Evolutionary conservation across 257 asterid species (phyloP).

Genomic region (Cruciata laevipes): DNA sequence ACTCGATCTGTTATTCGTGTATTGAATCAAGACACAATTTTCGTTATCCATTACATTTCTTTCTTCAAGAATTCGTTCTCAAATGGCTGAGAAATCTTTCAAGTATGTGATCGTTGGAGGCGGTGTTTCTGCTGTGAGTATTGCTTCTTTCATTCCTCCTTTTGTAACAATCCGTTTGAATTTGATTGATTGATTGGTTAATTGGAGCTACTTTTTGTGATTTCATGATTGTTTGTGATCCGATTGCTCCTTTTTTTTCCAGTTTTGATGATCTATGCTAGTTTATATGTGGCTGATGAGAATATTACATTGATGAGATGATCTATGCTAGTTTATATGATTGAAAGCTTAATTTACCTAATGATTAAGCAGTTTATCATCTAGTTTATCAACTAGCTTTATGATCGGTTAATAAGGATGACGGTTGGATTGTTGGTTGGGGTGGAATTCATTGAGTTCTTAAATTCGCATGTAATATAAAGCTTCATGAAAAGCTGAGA

Average conservation of each 20-base stretch:
- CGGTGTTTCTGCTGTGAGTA: constrained; percentile 86
- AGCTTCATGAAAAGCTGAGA: background rate
- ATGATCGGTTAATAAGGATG: background rate
- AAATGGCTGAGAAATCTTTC: constrained; percentile 72
- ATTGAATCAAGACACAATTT: no score
- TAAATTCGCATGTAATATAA: background rate
- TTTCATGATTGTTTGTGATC: background rate
- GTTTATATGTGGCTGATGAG: background rate
- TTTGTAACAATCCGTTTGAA: background rate
- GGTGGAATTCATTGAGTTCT: background rate
- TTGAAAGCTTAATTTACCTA: background rate
- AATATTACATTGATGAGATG: background rate
- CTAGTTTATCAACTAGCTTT: background rate
- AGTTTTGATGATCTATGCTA: background rate
- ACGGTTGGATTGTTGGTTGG: background rate
- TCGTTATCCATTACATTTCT: background rate
- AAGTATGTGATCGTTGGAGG: constrained; percentile 92
- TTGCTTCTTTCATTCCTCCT: background rate
- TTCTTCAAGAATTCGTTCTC: background rate
- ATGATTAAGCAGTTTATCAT: background rate
- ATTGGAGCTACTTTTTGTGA: background rate
- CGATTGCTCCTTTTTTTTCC: background rate
- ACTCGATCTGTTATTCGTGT: background rate
- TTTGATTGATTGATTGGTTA: background rate
- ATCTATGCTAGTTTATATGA: background rate